Conservation (phyloP, 805 yeast species). For the Dipodascopsis tothii region DNA sequence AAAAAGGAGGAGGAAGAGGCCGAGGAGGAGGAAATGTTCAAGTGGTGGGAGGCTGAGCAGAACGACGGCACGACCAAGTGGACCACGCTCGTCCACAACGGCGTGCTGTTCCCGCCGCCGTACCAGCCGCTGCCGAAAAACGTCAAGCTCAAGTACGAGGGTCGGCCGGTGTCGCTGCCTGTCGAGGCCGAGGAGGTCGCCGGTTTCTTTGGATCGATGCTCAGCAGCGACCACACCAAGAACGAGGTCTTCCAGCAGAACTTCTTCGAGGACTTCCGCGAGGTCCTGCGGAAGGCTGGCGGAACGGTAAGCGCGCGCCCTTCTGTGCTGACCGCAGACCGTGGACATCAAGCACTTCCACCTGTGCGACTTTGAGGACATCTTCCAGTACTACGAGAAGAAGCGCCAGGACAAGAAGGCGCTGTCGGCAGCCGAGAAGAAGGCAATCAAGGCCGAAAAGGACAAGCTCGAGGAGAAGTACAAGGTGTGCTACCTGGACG, state of each 20-base stretch:
- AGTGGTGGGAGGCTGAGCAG: slow-evolving; percentile 75
- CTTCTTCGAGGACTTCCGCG: slow-evolving; percentile 70
- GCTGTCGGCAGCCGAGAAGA: slow-evolving; percentile 66
- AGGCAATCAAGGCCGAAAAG: slow-evolving; percentile 58
- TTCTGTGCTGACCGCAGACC: background rate
- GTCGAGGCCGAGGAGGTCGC: slow-evolving; percentile 91
- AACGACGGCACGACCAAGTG: slow-evolving; percentile 68
- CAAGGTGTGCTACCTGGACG: slow-evolving; percentile 73
- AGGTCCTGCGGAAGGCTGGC: slow-evolving; percentile 62
- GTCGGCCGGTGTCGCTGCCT: slow-evolving; percentile 67
- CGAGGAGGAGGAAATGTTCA: slow-evolving; percentile 47
- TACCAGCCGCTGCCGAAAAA: slow-evolving; percentile 77
- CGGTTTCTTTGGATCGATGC: slow-evolving; percentile 83
- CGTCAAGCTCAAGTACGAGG: slow-evolving; percentile 69
- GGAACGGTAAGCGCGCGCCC: slow-evolving; percentile 41
- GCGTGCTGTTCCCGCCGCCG: slow-evolving; percentile 88
- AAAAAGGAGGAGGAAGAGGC: slow-evolving; percentile 3
- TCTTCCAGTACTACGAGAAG: slow-evolving; percentile 62
- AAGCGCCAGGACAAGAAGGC: slow-evolving; percentile 65
- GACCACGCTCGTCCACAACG: slow-evolving; percentile 79
- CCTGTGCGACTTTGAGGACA: slow-evolving; percentile 70
- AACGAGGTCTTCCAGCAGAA: slow-evolving; percentile 81
- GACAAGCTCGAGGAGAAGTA: slow-evolving; percentile 73
- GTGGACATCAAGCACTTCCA: slow-evolving; percentile 50
- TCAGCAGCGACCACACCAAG: slow-evolving; percentile 80